These are phyloP conservation scores for Wallacemonas sp. DNA, from an alignment of 208 protist genomes.

Conservation along the genomic window DNA sequence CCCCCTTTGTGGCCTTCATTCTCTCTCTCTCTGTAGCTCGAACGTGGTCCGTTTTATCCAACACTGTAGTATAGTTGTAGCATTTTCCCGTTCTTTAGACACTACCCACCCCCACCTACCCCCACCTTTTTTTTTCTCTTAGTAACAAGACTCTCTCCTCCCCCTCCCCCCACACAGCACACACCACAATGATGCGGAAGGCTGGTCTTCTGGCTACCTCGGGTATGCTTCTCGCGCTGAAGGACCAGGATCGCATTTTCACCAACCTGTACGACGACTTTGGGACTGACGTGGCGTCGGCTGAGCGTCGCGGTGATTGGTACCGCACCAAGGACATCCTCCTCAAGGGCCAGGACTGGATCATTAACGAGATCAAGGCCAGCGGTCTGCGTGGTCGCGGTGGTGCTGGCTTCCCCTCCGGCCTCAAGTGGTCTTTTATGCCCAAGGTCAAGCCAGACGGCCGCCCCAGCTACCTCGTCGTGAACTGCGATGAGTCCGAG, in stretches of 20 bases:
- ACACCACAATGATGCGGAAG: slow-evolving; percentile 24
- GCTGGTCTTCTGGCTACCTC: slow-evolving; percentile 46
- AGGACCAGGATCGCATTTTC: slow-evolving; percentile 98
- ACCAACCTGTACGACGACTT: slow-evolving; percentile 98
- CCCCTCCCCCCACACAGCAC: no score
- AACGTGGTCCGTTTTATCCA: no score
- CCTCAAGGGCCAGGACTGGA: slow-evolving; percentile 96
- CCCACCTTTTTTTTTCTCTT: background rate
- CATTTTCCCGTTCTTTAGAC: no score
- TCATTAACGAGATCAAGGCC: slow-evolving; percentile 97
- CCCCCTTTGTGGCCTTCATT: no score
- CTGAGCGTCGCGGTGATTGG: slow-evolving; percentile 97
- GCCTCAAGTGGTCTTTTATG: slow-evolving; percentile 99
- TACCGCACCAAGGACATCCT: slow-evolving; percentile 98
- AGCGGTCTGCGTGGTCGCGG: slow-evolving; percentile 97
- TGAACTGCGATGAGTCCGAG: slow-evolving; percentile 99
- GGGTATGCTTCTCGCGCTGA: slow-evolving; percentile 71
- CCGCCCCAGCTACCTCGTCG: slow-evolving; percentile 97
- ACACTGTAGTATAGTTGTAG: no score
- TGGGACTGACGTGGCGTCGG: slow-evolving; percentile 91
- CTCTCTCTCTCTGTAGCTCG: no score
- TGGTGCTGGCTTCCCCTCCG: slow-evolving; percentile 98
- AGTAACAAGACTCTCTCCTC: background rate
- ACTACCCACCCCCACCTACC: no score
- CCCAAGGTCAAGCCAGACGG: slow-evolving; percentile 92